phyloP scores from a whole-genome alignment of 805 yeast species.

The Cyberlindnera japonica region DNA sequence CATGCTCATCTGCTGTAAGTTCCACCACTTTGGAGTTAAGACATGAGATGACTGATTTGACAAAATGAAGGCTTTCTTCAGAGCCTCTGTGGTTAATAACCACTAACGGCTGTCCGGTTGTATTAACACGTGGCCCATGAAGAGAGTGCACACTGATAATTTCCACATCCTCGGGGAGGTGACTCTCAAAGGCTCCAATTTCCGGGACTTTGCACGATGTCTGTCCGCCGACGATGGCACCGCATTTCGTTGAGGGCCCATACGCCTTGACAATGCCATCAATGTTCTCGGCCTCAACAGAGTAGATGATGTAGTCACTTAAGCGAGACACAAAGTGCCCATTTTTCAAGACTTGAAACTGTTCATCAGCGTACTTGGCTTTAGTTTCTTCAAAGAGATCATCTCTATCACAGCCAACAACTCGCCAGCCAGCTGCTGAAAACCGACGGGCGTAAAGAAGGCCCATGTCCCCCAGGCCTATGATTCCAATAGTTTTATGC shows the following conservation, averaged over 20 bases:
- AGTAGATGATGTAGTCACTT: slow-evolving; percentile 81
- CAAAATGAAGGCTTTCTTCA: slow-evolving; percentile 50
- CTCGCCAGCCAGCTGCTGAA: slow-evolving; percentile 81
- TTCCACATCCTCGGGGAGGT: slow-evolving; percentile 73
- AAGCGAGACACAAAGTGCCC: slow-evolving; percentile 82
- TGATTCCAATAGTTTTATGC: slow-evolving; percentile 72
- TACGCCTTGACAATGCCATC: slow-evolving; percentile 65
- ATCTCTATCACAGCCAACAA: slow-evolving; percentile 83
- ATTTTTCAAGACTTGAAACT: slow-evolving; percentile 58
- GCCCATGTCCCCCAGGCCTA: slow-evolving; percentile 98
- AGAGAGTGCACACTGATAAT: slow-evolving; percentile 87
- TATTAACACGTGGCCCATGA: slow-evolving; percentile 89
- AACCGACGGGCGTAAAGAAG: slow-evolving; percentile 75
- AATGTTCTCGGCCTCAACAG: slow-evolving; percentile 90
- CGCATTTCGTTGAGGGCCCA: slow-evolving; percentile 84
- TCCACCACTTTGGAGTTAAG: slow-evolving; percentile 74
- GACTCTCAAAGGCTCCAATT: slow-evolving; percentile 74
- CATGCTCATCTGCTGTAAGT: slow-evolving; percentile 85
- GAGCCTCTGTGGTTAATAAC: slow-evolving; percentile 70
- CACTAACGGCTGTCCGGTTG: slow-evolving; percentile 91
- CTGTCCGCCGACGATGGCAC: slow-evolving; percentile 96
- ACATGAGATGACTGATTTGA: slow-evolving; percentile 63
- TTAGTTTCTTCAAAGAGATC: slow-evolving; percentile 48
- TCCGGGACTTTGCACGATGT: slow-evolving; percentile 94
- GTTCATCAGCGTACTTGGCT: slow-evolving; percentile 37